phyloP scores from a whole-genome alignment of 176 grass and related monocot species.

The Eragrostis nindensis region DNA sequence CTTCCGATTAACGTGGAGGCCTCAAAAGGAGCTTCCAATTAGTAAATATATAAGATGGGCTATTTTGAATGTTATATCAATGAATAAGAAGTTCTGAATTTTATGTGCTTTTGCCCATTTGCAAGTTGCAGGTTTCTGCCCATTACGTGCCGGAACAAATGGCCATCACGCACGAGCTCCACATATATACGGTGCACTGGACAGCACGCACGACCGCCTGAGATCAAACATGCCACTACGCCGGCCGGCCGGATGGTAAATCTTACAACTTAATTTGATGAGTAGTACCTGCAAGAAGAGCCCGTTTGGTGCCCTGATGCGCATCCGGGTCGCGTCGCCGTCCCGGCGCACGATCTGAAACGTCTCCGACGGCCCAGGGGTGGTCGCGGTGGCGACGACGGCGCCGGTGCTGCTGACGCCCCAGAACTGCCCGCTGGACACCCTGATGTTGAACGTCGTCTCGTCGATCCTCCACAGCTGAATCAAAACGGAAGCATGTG shows the following conservation, averaged over 20 bases:
- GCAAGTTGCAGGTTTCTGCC: not conserved
- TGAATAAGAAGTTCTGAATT: no score
- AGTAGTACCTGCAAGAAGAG: constrained; percentile 55
- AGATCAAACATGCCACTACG: no score
- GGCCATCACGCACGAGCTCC: not conserved
- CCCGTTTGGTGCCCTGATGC: constrained; percentile 56
- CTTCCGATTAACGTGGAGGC: no score
- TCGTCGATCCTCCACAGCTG: constrained; percentile 73
- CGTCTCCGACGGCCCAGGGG: constrained; percentile 46
- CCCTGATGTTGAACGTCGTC: constrained; percentile 55
- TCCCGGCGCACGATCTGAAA: constrained; percentile 54
- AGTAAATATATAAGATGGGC: no score
- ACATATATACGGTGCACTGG: no score
- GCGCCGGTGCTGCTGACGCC: constrained; percentile 34
- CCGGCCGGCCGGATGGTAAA: no score
- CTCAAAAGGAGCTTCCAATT: no score
- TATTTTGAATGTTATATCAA: no score
- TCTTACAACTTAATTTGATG: no score
- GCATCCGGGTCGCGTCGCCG: constrained; percentile 24
- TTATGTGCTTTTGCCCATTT: not conserved
- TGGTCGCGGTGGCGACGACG: constrained; percentile 42
- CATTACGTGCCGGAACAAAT: not conserved
- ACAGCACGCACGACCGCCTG: no score
- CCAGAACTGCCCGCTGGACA: constrained; percentile 52
- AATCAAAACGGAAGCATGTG: no score